Base-by-base conservation (phyloP, 768 basidiomycete genomes). In the Clitopilus hobsonii region DNA sequence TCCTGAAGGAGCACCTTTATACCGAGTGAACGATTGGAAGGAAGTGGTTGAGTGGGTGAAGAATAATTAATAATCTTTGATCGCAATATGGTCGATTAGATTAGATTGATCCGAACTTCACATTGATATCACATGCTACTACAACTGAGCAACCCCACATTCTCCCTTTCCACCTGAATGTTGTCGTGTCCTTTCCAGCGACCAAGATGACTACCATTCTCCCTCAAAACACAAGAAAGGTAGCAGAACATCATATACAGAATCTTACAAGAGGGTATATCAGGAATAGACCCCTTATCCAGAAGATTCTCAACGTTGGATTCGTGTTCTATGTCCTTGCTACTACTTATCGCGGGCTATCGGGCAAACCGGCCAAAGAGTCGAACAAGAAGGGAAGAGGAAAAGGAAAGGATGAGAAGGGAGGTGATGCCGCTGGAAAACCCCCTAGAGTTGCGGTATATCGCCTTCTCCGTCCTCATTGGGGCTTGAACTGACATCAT, bases 291-390 rank as follows among this genome's bases (percentile, higher is more conserved):
- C 89, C 91, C 3, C 61, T 80, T 32, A 73, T 94, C 49, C 93
- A 95, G 68, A 82, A 84, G 38, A 58, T 79, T 25, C 74, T 96
- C 18, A 94, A 86, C 47, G 62, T 77, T 22, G 75, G 78, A 6
- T 93, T 94, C 63, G 80, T 89, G 6, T 52, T 85, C 36, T 90
- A 94, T 66, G 84, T 86, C 41, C 71, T 94, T 22, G 71, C 78
- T 4, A 71, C 84, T 0, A 84, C 89, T 10, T 88, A 85, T 63
- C 70, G 74, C 50, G 76, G 82, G 2, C 64, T 93, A 24, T 74
- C 78, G 2, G 75, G 77, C 2, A 71, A 78, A 36, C 69, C 80
- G 27, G 55, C 56, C 62, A 38, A 61, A 18, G 61, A 66, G n/a
- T 55, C 66, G 47, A 60, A 72, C 16, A 63, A 68, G 52, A 76